Percentiles rank a stretch among this genome's conserved stretches.
Evolutionary conservation across 1,139 yeast genomes (phyloP).

Genomic region (Kurtzmaniella quercitrusa): DNA sequence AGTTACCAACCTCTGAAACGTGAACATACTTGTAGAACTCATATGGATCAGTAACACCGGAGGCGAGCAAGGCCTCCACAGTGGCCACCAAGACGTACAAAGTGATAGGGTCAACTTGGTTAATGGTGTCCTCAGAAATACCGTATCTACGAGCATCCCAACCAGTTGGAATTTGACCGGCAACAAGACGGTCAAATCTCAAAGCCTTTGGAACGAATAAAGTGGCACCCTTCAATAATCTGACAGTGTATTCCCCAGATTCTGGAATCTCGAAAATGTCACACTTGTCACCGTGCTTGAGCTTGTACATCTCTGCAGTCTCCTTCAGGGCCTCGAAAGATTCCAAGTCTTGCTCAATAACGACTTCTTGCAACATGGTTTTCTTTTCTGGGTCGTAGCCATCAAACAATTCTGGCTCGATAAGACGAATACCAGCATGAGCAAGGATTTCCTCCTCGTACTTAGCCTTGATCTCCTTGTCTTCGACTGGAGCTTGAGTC

Average conservation of each 20-base stretch:
- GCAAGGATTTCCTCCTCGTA: slow-evolving; percentile 85
- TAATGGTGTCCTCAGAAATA: slow-evolving; percentile 86
- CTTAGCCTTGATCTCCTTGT: slow-evolving; percentile 85
- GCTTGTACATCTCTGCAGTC: slow-evolving; percentile 91
- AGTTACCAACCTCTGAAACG: slow-evolving; percentile 97
- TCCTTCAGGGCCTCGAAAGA: slow-evolving; percentile 94
- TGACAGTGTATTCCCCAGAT: slow-evolving; percentile 88
- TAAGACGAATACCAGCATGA: slow-evolving; percentile 93
- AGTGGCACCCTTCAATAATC: slow-evolving; percentile 88
- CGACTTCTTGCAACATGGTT: slow-evolving; percentile 89
- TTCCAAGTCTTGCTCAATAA: slow-evolving; percentile 92
- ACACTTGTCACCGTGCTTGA: slow-evolving; percentile 90
- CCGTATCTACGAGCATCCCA: slow-evolving; percentile 97
- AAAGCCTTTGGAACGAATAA: slow-evolving; percentile 93
- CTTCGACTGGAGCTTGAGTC: slow-evolving; percentile 90
- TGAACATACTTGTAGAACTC: slow-evolving; percentile 98
- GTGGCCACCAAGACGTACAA: slow-evolving; percentile 90
- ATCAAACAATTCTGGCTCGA: slow-evolving; percentile 89
- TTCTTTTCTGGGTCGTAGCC: slow-evolving; percentile 96
- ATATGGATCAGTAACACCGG: slow-evolving; percentile 97
- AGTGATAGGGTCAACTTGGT: slow-evolving; percentile 95
- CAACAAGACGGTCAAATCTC: slow-evolving; percentile 91
- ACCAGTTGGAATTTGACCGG: slow-evolving; percentile 98
- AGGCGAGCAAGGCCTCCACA: slow-evolving; percentile 85
- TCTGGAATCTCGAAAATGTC: slow-evolving; percentile 88